Base-by-base conservation (phyloP, 2,329 filamentous ascomycete genomes). In the Nemania bipapillata region DNA sequence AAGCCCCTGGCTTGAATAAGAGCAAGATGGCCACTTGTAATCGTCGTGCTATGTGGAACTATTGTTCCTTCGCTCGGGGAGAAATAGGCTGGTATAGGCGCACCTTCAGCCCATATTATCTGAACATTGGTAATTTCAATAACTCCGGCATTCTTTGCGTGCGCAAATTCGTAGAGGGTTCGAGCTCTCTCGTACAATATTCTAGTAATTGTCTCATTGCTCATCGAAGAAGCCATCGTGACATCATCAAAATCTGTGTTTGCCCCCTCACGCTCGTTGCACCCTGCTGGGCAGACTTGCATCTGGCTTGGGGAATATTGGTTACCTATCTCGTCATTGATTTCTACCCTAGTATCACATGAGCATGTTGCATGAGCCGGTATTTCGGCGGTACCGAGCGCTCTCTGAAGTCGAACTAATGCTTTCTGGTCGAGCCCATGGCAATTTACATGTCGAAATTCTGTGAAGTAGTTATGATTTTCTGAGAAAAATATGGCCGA, bases 81-180 rank as follows among this genome's bases (percentile, higher is more conserved):
- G 5, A 66, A 66, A 35, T 66, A 66, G 4, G 52, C 57, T 2
- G 64, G 64, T 7, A 57, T 42, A 4, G 64, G 42, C 8, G 42
- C 7, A 4, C 57, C 50, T 3, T 5, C 1, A 7, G 40, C 24
- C 64, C 64, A 66, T 1, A 42, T 8, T 4, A 66, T 15, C 3
- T 35, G 22, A 20, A 20, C 26, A 17, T 24, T 15, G 2, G 53
- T 5, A 6, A 65, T 37, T 4, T 65, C 55, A 9, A 59, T 6
- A 28, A 35, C 1, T 17, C 32, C 4, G 15, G 8, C 45, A 6
- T 26, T 7, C 7, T 28, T 4, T 5, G 63, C 20, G 22, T 65
- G 55, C 11, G 24, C n/a, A 2, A 11, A 0, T 3, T 54, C 12
- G 26, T 37, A 54, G 4, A 35, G 2, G 3, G 26, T 17, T 17